Evolutionary conservation across 768 basidiomycete species (phyloP), one percentile per base, ranked within the genome.

Genomic region (Mycena capillaripes): DNA sequence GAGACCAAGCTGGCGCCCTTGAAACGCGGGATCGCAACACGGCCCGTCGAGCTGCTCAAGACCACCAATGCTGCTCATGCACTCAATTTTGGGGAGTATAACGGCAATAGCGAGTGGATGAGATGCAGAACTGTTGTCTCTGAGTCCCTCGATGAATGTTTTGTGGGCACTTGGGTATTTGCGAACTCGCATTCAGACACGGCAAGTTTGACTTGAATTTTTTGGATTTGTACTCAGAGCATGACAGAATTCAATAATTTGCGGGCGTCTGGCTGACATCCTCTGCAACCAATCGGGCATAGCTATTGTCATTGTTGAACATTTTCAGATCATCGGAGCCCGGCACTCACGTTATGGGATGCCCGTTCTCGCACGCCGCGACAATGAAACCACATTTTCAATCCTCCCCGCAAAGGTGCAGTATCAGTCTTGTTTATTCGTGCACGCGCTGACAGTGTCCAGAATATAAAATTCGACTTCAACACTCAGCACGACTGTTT

Each of bases 81-180:
- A 17, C 40, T 60, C 40, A 60, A 60, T 44, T 60, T 42, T 30
- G 38, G 58, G 40, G 25, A 60, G 58, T 60, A 60, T 30, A 30
- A 12, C 29, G n/a, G n/a, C n/a, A n/a, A n/a, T n/a, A n/a, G n/a
- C n/a, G n/a, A n/a, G n/a, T n/a, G n/a, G n/a, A n/a, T n/a, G n/a
- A n/a, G n/a, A n/a, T n/a, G n/a, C n/a, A n/a, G n/a, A n/a, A n/a
- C n/a, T n/a, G n/a, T n/a, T 12, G 27, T 61, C 21, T 14, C 10
- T 10, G 58, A 60, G 58, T 60, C 58, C 23, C 32, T 60, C 9
- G 58, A 60, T 40, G 38, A 44, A 44, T 60, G 58, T 60, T 29
- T 10, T 27, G 58, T 60, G 17, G 40, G 40, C n/a, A 34, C 58
- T 7, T 60, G 58, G 58, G 58, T 60, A 48, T 48, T 48, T 23